phyloP scores from a whole-genome alignment of 163 green algal species.

The Scenedesmus sp. region DNA sequence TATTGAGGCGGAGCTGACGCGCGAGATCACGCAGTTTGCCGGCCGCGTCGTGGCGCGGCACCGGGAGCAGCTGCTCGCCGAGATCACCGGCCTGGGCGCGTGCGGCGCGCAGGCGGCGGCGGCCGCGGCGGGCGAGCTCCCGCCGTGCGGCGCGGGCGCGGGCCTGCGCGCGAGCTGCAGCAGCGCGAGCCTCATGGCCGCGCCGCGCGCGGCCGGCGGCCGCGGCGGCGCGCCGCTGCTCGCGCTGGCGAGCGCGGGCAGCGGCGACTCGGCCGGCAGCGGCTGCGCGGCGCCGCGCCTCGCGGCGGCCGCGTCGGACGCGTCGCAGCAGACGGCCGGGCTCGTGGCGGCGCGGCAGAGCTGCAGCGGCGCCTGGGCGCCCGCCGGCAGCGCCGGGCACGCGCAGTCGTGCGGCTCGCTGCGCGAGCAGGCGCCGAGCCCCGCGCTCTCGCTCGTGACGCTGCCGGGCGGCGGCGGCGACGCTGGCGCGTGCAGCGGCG shows the following conservation, averaged over 20 bases:
- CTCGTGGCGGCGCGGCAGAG: background rate
- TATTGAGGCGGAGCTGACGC: background rate
- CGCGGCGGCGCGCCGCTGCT: background rate
- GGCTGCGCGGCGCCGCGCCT: background rate
- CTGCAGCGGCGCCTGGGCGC: background rate
- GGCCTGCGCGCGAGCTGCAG: constrained; percentile 9
- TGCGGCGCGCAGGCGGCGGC: background rate
- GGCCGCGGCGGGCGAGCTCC: background rate
- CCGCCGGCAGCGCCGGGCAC: background rate
- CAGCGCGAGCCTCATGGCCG: background rate
- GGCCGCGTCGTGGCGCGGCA: background rate
- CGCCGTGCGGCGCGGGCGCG: too few relatives aligned
- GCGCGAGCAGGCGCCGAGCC: constrained; percentile 6
- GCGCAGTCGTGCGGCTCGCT: background rate
- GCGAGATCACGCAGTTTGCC: background rate
- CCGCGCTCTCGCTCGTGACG: background rate
- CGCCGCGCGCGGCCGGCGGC: background rate
- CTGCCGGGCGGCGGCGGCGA: background rate
- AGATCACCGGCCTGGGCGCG: background rate
- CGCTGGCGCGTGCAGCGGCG: background rate
- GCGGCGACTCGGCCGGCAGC: background rate
- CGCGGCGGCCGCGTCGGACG: background rate
- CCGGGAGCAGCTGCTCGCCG: constrained; percentile 1
- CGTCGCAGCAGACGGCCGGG: too few relatives aligned
- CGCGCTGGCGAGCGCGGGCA: too few relatives aligned